phyloP scores from a whole-genome alignment of 2,329 filamentous ascomycete genomes.

The Pseudogymnoascus sp. region DNA sequence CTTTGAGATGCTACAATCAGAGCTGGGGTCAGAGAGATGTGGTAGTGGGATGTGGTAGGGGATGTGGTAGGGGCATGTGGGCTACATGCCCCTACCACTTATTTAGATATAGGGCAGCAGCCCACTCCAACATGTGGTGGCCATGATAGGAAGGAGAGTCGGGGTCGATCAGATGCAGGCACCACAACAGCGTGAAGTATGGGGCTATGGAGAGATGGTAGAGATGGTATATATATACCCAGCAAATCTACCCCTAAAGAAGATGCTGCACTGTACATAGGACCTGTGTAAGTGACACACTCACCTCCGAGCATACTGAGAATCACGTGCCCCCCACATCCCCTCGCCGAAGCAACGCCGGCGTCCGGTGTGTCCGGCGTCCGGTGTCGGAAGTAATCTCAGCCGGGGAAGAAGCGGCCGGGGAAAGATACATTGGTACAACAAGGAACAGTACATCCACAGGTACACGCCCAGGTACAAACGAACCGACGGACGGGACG shows the following conservation, averaged over 20 bases:
- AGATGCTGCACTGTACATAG: background rate
- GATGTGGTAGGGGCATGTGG: too few species aligned
- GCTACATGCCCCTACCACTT: too few species aligned
- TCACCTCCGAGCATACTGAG: background rate
- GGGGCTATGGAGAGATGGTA: too few species aligned
- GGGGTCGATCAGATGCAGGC: background rate
- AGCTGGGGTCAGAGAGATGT: background rate
- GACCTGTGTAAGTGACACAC: background rate
- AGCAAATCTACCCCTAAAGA: background rate
- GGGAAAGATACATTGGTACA: background rate
- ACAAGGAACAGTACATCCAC: too few species aligned
- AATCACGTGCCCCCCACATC: background rate
- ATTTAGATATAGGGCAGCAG: too few species aligned
- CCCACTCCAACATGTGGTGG: background rate
- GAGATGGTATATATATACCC: background rate
- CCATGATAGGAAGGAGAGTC: background rate
- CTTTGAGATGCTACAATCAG: background rate
- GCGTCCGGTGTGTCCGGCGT: too few species aligned
- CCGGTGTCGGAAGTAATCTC: background rate
- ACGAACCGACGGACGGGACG: background rate
- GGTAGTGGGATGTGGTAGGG: too few species aligned
- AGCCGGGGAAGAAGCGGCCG: background rate
- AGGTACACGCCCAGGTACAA: background rate
- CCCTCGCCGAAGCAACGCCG: background rate
- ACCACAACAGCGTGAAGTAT: background rate